Evolutionary conservation across 2,329 filamentous ascomycete species (phyloP).

Genomic region (Aspergillus puulaauensis): DNA sequence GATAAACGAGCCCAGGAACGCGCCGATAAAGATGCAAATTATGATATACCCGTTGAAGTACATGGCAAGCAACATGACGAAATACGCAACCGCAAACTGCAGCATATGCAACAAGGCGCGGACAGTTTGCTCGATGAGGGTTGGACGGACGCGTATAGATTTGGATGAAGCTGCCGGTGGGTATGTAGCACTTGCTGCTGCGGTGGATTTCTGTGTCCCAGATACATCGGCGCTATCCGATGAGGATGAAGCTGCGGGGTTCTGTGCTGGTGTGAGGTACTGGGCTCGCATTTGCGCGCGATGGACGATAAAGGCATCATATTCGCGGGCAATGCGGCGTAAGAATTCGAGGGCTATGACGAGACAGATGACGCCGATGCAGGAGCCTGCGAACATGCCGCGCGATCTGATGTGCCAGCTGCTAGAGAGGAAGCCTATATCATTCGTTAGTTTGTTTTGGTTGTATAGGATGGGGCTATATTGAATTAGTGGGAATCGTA

Average conservation of each 20-base stretch:
- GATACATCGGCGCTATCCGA: not conserved
- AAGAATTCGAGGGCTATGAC: conserved; percentile 71
- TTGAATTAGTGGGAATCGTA: not conserved
- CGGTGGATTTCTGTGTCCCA: not conserved
- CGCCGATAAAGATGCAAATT: conserved; percentile 76
- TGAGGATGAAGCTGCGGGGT: not conserved
- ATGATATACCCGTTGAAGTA: conserved; percentile 73
- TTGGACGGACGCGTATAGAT: conserved; percentile 52
- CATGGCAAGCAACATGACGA: conserved; percentile 71
- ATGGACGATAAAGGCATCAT: conserved; percentile 65
- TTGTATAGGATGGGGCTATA: not conserved
- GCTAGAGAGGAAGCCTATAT: conserved; percentile 62
- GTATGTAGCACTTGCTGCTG: not conserved
- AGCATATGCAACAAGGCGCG: conserved; percentile 67
- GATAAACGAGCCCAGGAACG: conserved; percentile 69
- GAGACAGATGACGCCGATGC: conserved; percentile 74
- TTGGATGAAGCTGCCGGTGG: not conserved
- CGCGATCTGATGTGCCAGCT: conserved; percentile 69
- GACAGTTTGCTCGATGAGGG: conserved; percentile 62
- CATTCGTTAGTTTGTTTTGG: not conserved
- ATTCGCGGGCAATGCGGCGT: conserved; percentile 69
- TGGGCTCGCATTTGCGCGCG: conserved; percentile 42
- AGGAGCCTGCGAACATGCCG: conserved; percentile 75
- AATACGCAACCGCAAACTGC: conserved; percentile 74
- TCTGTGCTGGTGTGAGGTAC: conserved; percentile 14